Conservation (phyloP, 129 eudicot genomes). For the Pulicaria dysenterica region DNA sequence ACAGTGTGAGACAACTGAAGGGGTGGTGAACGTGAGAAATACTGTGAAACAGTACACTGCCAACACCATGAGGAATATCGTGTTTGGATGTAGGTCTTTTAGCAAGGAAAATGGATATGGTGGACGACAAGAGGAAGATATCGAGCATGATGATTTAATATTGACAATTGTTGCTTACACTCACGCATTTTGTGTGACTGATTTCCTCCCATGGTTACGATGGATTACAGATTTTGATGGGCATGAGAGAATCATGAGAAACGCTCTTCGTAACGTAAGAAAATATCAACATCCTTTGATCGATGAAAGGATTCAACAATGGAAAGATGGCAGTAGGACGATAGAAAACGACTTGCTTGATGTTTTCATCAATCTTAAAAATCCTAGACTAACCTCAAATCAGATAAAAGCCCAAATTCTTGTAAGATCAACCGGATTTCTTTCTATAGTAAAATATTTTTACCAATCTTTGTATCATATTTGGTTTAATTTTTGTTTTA, state of each 20-base stretch:
- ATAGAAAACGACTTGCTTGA: not conserved
- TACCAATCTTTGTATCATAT: not conserved
- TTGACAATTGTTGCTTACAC: not conserved
- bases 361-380: not conserved
- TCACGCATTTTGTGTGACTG: not conserved
- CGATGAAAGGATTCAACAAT: not conserved
- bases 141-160: not conserved
- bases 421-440: not conserved
- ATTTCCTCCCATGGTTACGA: not conserved
- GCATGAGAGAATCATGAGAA: not conserved
- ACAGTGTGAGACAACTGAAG: not conserved
- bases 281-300: not conserved
- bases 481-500: not conserved
- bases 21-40: constrained; percentile 2
- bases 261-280: not conserved
- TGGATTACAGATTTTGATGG: not conserved
- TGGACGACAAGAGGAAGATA: not conserved
- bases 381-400: not conserved
- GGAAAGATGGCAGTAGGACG: not conserved
- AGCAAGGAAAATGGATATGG: not conserved
- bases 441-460: not conserved
- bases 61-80: not conserved
- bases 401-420: constrained; percentile 15
- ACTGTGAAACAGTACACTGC: not conserved
- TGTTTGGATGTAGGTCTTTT: not conserved